Conservation (phyloP, 495 filamentous ascomycete species). For the Penicillium macrosclerotiorum region DNA sequence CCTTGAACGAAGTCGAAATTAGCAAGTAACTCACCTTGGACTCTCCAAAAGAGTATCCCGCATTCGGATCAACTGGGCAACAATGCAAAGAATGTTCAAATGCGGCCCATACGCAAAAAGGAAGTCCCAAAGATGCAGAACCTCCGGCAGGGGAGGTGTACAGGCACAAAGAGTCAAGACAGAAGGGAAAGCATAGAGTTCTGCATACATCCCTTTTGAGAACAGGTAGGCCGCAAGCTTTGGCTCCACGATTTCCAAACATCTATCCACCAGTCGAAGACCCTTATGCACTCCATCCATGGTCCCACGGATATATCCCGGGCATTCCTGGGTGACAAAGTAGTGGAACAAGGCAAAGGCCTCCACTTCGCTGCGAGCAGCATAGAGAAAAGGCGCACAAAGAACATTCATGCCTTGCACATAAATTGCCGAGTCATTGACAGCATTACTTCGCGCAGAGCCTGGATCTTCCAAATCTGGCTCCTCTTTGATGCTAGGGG, state of each 20-base stretch:
- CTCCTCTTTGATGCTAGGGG: constrained; percentile 48
- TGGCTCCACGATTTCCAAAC: constrained; percentile 83
- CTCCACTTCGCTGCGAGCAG: constrained; percentile 89
- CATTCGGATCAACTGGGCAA: constrained; percentile 90
- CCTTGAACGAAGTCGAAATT: not conserved
- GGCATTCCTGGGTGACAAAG: constrained; percentile 85
- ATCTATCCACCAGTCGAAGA: constrained; percentile 84
- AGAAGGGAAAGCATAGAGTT: constrained; percentile 96
- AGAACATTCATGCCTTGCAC: constrained; percentile 99
- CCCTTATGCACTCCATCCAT: constrained; percentile 98
- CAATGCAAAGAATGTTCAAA: constrained; percentile 93
- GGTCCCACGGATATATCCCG: constrained; percentile 88
- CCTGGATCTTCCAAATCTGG: constrained; percentile 7
- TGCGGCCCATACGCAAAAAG: constrained; percentile 93
- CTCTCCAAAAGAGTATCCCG: constrained; percentile 77
- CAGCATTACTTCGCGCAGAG: constrained; percentile 17
- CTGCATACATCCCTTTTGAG: constrained; percentile 80
- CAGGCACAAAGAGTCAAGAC: constrained; percentile 94
- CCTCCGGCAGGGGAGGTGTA: constrained; percentile 94
- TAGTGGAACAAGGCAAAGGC: constrained; percentile 89
- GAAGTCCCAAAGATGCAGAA: constrained; percentile 96
- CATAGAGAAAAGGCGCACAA: constrained; percentile 95
- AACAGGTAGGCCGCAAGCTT: constrained; percentile 82
- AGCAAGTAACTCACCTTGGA: constrained; percentile 64
- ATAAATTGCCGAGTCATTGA: constrained; percentile 73